Conservation (phyloP, 2,329 filamentous ascomycete species). For the Colletotrichum sojae region DNA sequence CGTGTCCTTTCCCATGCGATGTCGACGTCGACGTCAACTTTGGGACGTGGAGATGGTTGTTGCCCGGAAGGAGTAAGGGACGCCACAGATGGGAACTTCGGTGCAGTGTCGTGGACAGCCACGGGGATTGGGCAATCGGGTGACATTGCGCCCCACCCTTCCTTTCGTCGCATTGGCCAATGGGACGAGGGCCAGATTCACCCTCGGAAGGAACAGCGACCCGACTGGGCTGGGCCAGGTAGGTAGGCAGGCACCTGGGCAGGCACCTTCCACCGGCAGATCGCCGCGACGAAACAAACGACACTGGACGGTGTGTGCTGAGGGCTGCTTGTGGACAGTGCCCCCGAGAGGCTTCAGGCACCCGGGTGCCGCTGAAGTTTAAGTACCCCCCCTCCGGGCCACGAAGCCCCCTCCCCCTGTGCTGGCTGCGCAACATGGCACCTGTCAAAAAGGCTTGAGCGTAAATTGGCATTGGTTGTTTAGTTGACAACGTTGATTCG, state of each 20-base stretch:
- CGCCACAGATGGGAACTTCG: not conserved
- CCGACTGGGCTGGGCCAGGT: not conserved
- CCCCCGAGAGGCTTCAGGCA: conserved; percentile 11
- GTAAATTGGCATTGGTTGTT: not conserved
- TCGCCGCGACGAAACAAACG: conserved; percentile 15
- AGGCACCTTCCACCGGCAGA: conserved; percentile 9
- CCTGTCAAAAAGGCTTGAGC: conserved; percentile 24
- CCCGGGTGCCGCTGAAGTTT: conserved; percentile 21
- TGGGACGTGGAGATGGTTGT: no score
- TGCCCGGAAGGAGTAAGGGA: not conserved
- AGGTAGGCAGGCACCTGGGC: not conserved
- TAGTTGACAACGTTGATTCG: not conserved
- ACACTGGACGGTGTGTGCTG: conserved; percentile 1
- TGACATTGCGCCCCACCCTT: not conserved
- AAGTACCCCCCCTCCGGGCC: not conserved
- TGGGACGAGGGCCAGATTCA: not conserved
- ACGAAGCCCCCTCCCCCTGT: not conserved
- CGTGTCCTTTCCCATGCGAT: no score
- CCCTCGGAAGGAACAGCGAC: conserved; percentile 20
- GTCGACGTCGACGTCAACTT: no score
- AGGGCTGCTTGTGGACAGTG: conserved; percentile 4
- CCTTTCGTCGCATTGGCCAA: conserved; percentile 8
- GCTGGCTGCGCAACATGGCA: conserved; percentile 7
- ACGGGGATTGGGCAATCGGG: not conserved
- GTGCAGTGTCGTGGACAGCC: no score